Base-by-base conservation (phyloP, 805 yeast genomes). In the Pichia gijzeniarum region DNA sequence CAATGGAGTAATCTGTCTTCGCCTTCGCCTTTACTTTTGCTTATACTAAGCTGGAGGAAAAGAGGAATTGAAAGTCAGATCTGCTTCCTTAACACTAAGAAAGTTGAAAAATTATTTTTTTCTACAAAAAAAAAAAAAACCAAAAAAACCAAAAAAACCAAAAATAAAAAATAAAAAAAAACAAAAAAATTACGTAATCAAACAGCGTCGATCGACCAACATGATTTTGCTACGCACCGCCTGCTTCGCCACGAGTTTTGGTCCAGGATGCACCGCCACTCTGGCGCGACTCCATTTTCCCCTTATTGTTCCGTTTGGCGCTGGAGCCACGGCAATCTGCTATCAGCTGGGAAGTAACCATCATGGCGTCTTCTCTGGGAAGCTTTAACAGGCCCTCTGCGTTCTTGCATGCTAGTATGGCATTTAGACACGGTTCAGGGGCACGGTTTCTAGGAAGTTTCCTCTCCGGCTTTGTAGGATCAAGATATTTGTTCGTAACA, bases 251-350 rank as follows among this genome's bases (percentile, higher is more conserved):
- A 54, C 97, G 69, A 0, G 70, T 49, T n/a, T 65, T 58, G 1
- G 84, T 83, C 98, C 97, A 90, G 38, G 72, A 83, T 0, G 69
- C 73, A 4, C 77, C 70, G 0, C 97, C 97, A 40, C 89, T 81
- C 58, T 85, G 83, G 47, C 97, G 64, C 0, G 89, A 84, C 22
- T 60, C 58, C 35, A 61, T 55, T 48, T 12, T 12, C 13, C 18
- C 5, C 16, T 14, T n/a, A 7, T 41, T 10, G 47, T 20, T 4
- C 1, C 3, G 12, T 9, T 30, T 30, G 14, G 16, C 13, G 13
- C 13, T 30, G n/a, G n/a, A n/a, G 13, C 33, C 14, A 30, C 14
- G 33, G 33, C 5, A 33, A 37, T 50, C 53, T 2, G 48, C 33
- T 4, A 48, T 27, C 22, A 50, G 36, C 10, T 25, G 22, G 7